These are phyloP conservation scores for Spinacia oleracea DNA, from an alignment of 179 eudicot genomes.

Conservation along the genomic window DNA sequence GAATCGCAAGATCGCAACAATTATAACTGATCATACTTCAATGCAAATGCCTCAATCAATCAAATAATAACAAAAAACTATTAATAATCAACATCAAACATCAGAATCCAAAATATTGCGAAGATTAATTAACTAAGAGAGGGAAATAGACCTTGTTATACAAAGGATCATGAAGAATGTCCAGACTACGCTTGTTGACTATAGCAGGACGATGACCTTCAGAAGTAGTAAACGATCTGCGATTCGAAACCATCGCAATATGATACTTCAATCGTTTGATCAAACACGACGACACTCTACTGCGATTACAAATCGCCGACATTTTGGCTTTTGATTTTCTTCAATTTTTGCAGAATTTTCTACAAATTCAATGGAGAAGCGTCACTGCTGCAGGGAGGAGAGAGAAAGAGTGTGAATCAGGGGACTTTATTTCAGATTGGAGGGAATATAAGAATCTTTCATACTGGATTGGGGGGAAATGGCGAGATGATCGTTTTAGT, in stretches of 20 bases:
- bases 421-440: neutral
- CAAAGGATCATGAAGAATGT: constrained; percentile 98
- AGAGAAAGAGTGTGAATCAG: neutral
- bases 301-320: constrained; percentile 47
- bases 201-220: constrained; percentile 91
- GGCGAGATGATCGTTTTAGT: neutral
- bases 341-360: neutral
- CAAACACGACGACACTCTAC: constrained; percentile 54
- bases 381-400: neutral
- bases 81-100: neutral
- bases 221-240: constrained; percentile 67
- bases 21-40: neutral
- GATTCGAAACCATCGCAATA: constrained; percentile 20
- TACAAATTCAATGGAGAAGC: neutral
- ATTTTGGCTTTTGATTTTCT: constrained; percentile 8
- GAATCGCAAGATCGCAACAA: neutral
- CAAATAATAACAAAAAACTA: neutral
- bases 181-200: constrained; percentile 81
- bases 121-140: neutral
- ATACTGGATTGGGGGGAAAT: neutral
- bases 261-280: constrained; percentile 46
- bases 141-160: constrained; percentile 66
- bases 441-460: constrained; percentile 7
- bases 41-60: neutral
- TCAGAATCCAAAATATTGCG: neutral